Evolutionary conservation across 2,329 filamentous ascomycete species (phyloP).

Genomic region (Xylaria sp.): DNA sequence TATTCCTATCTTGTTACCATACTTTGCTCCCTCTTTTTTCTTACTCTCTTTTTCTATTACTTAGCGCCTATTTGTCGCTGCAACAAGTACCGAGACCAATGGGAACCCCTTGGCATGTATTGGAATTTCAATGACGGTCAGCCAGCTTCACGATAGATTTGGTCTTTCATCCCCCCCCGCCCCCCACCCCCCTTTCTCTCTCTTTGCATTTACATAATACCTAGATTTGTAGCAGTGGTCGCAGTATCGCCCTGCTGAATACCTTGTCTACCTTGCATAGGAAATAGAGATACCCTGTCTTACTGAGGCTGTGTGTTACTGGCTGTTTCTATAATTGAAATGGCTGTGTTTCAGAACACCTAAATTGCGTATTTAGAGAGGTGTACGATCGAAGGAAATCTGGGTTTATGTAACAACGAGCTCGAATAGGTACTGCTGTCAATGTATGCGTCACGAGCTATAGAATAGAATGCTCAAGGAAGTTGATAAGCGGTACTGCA

Average conservation of each 20-base stretch:
- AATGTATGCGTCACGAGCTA: too few relatives aligned
- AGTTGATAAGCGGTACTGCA: neutral
- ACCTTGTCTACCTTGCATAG: neutral
- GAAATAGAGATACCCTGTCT: slow-evolving; percentile 4
- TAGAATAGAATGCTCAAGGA: neutral
- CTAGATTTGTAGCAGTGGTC: neutral
- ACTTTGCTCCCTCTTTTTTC: neutral
- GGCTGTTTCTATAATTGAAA: neutral
- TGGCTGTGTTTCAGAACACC: neutral
- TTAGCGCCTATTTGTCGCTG: neutral
- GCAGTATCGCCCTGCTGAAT: neutral
- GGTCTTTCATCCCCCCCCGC: neutral
- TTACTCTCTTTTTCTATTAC: neutral
- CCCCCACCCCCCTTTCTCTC: too few relatives aligned
- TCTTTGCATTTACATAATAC: neutral
- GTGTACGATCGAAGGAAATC: neutral
- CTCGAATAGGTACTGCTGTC: neutral
- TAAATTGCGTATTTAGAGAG: neutral
- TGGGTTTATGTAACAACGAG: neutral
- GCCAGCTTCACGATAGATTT: neutral
- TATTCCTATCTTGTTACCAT: neutral
- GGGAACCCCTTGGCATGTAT: neutral
- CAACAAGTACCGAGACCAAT: neutral
- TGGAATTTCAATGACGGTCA: neutral
- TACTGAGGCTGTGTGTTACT: neutral